A percentile compares a stretch with the other conserved stretches of the same genome.
Conservation (phyloP, 2,329 filamentous ascomycete genomes). For the Apiospora arundinis region DNA sequence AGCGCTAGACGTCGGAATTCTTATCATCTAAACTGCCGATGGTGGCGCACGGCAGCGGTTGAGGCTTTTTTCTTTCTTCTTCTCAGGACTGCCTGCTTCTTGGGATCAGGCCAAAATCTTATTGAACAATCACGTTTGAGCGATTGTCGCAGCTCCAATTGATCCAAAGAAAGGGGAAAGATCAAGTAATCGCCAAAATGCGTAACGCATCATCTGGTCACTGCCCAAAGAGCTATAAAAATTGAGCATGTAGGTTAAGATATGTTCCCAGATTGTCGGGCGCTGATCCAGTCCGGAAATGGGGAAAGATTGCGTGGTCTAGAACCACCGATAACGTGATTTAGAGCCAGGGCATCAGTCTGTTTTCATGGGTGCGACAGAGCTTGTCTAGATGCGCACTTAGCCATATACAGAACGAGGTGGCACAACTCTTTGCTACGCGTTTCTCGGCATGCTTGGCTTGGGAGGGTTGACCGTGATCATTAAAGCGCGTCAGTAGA, state of each 20-base stretch:
- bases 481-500: not conserved
- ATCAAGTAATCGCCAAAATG: not conserved
- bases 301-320: not conserved
- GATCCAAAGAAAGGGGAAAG: not conserved
- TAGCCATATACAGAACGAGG: not conserved
- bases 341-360: not conserved
- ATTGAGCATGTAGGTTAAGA: too few species aligned
- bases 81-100: not conserved
- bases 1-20: not conserved
- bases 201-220: not conserved
- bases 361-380: not conserved
- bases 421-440: not conserved
- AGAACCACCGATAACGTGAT: not conserved
- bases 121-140: not conserved
- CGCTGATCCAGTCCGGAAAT: not conserved
- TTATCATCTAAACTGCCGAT: not conserved
- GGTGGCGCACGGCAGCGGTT: slow-evolving; percentile 5
- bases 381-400: not conserved
- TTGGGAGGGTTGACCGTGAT: not conserved
- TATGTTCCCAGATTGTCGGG: not conserved
- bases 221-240: too few species aligned
- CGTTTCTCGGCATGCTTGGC: slow-evolving; percentile 13
- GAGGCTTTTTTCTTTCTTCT: not conserved
- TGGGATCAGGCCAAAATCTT: not conserved
- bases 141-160: not conserved